Evolutionary conservation across 2,329 filamentous ascomycete genomes (phyloP), one percentile per base, ranked within the genome.

Genomic region (Rutstroemia sydowiana): DNA sequence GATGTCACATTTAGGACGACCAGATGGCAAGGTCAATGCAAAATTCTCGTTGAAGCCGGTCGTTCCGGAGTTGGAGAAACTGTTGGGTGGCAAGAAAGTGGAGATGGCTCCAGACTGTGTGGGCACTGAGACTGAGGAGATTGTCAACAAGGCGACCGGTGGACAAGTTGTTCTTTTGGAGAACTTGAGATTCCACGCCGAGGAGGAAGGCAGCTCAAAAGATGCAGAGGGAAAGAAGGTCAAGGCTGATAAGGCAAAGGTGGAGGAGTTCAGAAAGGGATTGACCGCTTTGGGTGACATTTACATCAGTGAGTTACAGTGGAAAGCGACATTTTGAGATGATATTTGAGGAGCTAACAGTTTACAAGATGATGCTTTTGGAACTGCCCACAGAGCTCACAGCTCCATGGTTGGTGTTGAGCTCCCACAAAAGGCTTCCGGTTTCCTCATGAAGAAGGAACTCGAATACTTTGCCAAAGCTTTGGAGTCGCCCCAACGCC

Each of bases 361-460:
- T 48, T 13, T 39, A 39, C 8, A 44, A 95, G 89, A 98, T 74
- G 93, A 98, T 67, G 93, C 95, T 57, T 98, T 98, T 70, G 93
- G 93, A 72, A 98, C 93, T 57, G 93, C 93, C 56, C 93, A 98
- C 79, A 89, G 93, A 71, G 93, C 88, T 45, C 93, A 98, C 82
- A 96, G 90, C 72, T 97, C 92, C 71, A 98, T 98, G 93, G 93
- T 98, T 65, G 93, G 93, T 66, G 81, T 96, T 59, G 84, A 96
- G 61, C 85, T 98, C 45, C 91, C 92, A 63, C 89, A 97, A 72
- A 96, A 95, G 79, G 93, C 93, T 9, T 88, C 92, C 52, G 93
- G 93, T 58, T 98, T 96, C 84, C 84, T 98, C 67, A 90, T 98
- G 79, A 98, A 98, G 87, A 98, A 97, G 80, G 93, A 98, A 75